These are phyloP conservation scores for Trapa bicornis DNA, from an alignment of 345 rosid genomes.

Conservation along the genomic window DNA sequence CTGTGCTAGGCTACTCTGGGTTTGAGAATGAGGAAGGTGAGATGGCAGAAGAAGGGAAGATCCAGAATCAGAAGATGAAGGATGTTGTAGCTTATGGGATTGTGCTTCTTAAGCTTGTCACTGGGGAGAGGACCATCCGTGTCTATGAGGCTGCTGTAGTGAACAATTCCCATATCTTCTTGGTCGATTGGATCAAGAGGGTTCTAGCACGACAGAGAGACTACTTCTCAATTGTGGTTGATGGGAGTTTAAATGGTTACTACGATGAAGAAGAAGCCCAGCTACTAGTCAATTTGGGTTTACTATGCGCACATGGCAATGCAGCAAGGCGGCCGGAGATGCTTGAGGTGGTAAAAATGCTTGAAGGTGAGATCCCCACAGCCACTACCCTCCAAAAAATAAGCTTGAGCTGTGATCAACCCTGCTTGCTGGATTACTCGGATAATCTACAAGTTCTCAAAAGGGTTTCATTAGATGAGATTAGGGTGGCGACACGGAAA, in stretches of 20 bases:
- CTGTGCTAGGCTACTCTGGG: background rate
- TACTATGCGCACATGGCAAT: background rate
- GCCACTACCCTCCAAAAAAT: background rate
- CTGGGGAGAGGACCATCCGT: background rate
- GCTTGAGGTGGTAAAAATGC: constrained; percentile 3
- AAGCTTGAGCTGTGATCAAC: background rate
- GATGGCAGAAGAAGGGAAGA: background rate
- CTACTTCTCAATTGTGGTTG: background rate
- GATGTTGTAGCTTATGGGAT: background rate
- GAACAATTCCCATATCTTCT: background rate
- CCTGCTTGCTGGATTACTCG: background rate
- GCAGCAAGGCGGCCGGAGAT: constrained; percentile 7
- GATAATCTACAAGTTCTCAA: background rate
- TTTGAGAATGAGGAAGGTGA: background rate
- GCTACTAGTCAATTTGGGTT: background rate
- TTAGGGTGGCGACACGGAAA: background rate
- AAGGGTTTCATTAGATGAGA: constrained; percentile 4
- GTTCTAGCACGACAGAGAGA: background rate
- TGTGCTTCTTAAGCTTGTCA: background rate
- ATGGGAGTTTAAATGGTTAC: constrained; percentile 5
- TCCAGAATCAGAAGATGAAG: background rate
- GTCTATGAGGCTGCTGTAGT: background rate
- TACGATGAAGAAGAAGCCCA: constrained; percentile 2
- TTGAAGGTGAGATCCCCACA: background rate
- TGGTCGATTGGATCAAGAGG: background rate